Evolutionary conservation across 2,329 filamentous ascomycete genomes (phyloP), one percentile per base, ranked within the genome.

Genomic region (Onygenales sp.): DNA sequence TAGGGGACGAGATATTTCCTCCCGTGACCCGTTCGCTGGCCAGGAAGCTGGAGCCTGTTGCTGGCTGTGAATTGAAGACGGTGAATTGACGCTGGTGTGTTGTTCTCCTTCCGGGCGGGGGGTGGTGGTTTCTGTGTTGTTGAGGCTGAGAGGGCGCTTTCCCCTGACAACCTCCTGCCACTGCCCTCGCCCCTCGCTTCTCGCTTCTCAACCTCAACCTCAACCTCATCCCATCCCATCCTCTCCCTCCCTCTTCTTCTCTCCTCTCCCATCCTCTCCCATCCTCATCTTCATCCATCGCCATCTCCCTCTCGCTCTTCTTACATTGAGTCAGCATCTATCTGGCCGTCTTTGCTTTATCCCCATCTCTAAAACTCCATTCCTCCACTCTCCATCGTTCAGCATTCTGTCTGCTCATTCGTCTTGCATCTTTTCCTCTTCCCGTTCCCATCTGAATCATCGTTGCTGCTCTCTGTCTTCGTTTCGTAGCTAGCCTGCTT

Each of bases 271-370:
- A 11, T 27, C n/a, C 5, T 3, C 13, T 21, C 11, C 27, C 9
- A 31, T 38, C 2, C 47, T 10, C n/a, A 7, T 35, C 13, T 46
- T 13, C n/a, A 38, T 51, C 43, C 51, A 55, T 56, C 59, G 51
- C 51, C 52, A 56, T 57, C 57, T 51, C 36, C 43, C 55, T 57
- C 50, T 43, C 55, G 43, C 52, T 52, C 43, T 44, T 54, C 51
- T 43, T 54, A 27, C 21, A 27, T 27, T 27, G 21, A 27, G 21
- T 27, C 21, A 27, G 21, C 21, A 27, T 3, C 21, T 27, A 27
- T 27, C 21, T 27, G 61, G 69, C 68, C 74, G 76, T 76, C 74
- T 81, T 80, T 79, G 69, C 73, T 75, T 79, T 80, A 75, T 76
- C 78, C 70, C 55, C 57, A 56, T 54, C 55, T 39, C 51, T 51